A percentile compares a stretch with the other conserved stretches of the same genome.
phyloP scores from a whole-genome alignment of 768 basidiomycete species.

The Kondoa subrosea region DNA sequence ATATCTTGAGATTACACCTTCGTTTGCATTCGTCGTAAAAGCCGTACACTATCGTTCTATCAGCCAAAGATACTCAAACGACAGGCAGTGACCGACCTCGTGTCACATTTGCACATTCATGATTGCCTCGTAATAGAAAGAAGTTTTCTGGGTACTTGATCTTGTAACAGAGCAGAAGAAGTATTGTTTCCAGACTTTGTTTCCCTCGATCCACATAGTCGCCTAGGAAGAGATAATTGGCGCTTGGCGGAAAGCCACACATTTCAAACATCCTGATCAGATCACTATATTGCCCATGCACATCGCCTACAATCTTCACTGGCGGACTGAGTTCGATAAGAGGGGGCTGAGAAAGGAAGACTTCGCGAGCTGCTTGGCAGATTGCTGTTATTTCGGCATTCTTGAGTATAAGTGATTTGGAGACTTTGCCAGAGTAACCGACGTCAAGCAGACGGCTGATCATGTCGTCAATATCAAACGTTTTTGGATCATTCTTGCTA shows the following conservation, averaged over 20 bases:
- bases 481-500: conserved; percentile 28
- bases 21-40: conserved; percentile 99
- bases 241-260: conserved; percentile 94
- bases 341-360: conserved; percentile 89
- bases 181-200: conserved; percentile 93
- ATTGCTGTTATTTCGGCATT: conserved; percentile 87
- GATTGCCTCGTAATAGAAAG: conserved; percentile 91
- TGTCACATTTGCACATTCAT: conserved; percentile 98
- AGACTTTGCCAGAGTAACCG: conserved; percentile 94
- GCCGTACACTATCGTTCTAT: conserved; percentile 58
- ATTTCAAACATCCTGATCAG: conserved; percentile 96
- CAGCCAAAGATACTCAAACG: not conserved
- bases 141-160: conserved; percentile 99
- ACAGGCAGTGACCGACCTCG: conserved; percentile 48
- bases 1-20: conserved; percentile 96
- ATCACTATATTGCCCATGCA: conserved; percentile 97
- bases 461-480: conserved; percentile 93
- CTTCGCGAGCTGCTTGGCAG: conserved; percentile 86
- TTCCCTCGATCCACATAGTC: conserved; percentile 99
- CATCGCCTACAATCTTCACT: conserved; percentile 98
- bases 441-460: conserved; percentile 88
- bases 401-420: conserved; percentile 86
- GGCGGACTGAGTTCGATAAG: conserved; percentile 93
- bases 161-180: conserved; percentile 93
- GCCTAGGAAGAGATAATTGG: conserved; percentile 96